Base-by-base conservation (phyloP, 352 stramenopile species). In the Thraustotheca clavata region DNA sequence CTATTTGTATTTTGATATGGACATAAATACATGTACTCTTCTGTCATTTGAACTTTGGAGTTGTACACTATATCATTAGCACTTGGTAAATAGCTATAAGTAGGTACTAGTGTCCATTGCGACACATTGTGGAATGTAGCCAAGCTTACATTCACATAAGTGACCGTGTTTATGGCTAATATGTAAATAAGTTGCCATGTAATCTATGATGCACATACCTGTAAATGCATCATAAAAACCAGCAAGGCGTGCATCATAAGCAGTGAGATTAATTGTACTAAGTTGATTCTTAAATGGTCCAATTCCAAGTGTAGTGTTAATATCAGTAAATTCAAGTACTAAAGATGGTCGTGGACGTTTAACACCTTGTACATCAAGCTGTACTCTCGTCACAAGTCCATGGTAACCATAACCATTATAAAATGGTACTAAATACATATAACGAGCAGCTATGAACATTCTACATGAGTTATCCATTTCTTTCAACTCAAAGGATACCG, bases 251-350 rank as follows among this genome's bases (percentile, higher is more conserved):
- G 73, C 47, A 47, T 90, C 60, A 11, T 78, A n/a, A n/a, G 69
- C 49, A 7, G 74, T 60, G 41, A 90, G 67, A 33, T 92, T 72
- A 57, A 92, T 77, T 20, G 86, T 69, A 20, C 68, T 20, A 8
- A 89, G 70, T 61, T 92, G 83, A 16, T 67, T 69, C 11, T 60
- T 27, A 68, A 89, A 92, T 14, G 83, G 83, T 0, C 83, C 83
- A 35, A 89, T 79, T 7, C 83, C 83, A 7, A 87, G 70, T 0
- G 49, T 61, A 0, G 80, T 81, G 9, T 88, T 76, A 57, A 90
- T 88, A 63, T 89, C 78, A 36, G 80, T 92, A 62, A 92, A 88
- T 46, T 92, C 83, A 38, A 80, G 78, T 33, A 88, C 89, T 16
- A 77, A 76, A 35, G 83, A 80, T 7, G 80, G 80, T 1, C 83